Percentiles rank a stretch among this genome's conserved stretches.
Evolutionary conservation across 257 asterid species (phyloP).

Genomic region (Penstemon eatonii): DNA sequence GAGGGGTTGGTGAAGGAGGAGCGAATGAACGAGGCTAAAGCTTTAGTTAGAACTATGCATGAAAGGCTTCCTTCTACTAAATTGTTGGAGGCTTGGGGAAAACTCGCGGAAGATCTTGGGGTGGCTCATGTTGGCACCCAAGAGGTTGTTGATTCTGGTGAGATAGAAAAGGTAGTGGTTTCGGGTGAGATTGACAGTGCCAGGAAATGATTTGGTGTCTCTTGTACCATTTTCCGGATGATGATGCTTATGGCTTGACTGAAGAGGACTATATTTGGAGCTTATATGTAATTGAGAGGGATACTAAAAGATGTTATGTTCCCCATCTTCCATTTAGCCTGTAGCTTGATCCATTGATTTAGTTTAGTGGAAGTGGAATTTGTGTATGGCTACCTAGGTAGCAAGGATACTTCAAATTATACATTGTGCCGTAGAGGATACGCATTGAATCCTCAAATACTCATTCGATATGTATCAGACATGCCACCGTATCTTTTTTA

Average conservation of each 20-base stretch:
- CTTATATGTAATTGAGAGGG: background rate
- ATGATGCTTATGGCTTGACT: background rate
- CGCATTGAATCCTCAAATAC: too few relatives aligned
- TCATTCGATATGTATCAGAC: too few relatives aligned
- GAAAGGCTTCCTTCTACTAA: constrained; percentile 71
- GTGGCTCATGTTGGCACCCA: constrained; percentile 33
- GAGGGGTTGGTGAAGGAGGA: constrained; percentile 57
- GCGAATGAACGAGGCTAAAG: constrained; percentile 51
- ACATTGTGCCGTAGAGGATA: too few relatives aligned
- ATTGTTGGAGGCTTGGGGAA: constrained; percentile 63
- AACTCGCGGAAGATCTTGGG: constrained; percentile 58
- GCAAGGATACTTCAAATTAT: too few relatives aligned
- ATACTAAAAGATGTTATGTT: background rate
- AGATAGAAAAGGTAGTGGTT: constrained; percentile 9
- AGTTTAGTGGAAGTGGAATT: background rate
- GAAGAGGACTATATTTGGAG: background rate
- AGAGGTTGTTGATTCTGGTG: constrained; percentile 26
- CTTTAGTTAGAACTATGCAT: constrained; percentile 56
- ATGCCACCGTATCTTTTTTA: too few relatives aligned
- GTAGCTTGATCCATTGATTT: background rate
- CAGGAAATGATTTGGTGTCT: constrained; percentile 28
- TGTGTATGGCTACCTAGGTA: background rate
- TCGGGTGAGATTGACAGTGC: background rate
- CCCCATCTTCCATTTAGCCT: background rate
- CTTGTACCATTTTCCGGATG: background rate